These are phyloP conservation scores for Perkinsus marinus DNA, from an alignment of 169 alveolate genomes.

Conservation along the genomic window DNA sequence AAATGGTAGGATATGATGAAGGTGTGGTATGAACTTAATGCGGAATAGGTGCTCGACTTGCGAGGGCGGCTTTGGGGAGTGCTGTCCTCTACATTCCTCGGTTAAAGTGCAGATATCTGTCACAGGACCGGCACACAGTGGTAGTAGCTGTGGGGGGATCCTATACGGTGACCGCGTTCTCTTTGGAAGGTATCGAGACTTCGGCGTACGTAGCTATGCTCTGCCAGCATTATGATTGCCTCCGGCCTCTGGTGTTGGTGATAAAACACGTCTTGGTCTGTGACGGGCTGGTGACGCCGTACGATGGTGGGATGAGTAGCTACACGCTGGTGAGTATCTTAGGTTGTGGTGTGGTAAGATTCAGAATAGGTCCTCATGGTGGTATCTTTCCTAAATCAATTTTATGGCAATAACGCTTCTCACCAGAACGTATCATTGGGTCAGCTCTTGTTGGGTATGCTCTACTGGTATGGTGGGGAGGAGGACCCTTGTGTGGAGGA, in stretches of 20 bases:
- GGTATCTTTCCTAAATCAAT: neutral
- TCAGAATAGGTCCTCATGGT: neutral
- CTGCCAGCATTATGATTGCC: neutral
- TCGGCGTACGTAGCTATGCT: neutral
- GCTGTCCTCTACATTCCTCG: neutral
- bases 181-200: neutral
- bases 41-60: neutral
- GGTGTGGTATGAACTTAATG: neutral
- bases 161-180: neutral
- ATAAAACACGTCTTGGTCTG: neutral
- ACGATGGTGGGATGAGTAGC: neutral
- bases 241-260: neutral
- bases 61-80: neutral
- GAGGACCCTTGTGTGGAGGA: neutral
- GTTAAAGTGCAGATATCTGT: neutral
- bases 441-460: neutral
- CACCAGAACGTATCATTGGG: neutral
- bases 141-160: neutral
- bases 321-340: neutral
- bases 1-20: neutral
- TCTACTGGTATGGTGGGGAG: neutral
- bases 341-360: neutral
- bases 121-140: neutral
- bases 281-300: neutral
- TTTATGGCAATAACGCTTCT: neutral